Evolutionary conservation across 345 rosid genomes (phyloP), one percentile per base, ranked within the genome.

Genomic region (Carallia brachiata): DNA sequence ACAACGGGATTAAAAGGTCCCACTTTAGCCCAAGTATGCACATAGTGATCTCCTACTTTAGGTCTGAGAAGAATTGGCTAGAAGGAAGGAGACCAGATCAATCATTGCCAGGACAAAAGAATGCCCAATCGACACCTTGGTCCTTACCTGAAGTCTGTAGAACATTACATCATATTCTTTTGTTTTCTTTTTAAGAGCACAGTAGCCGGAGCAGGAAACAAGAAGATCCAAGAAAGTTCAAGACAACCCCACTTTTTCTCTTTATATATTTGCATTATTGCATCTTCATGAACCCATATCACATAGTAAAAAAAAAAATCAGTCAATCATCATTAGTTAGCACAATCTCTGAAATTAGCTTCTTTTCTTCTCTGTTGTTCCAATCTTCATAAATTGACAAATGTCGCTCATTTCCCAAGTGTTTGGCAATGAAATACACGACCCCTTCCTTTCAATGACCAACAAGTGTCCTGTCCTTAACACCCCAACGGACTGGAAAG

Each of bases 381-480:
- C 23, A 23, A 4, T 17, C 23, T 53, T 61, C 36, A 27, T n/a
- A 5, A 16, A 2, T 9, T 56, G 40, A 72, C 6, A 52, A 23
- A 85, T 79, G 89, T 77, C 86, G 36, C 71, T 81, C 32, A 62
- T 83, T 32, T 70, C 87, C 62, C 77, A 74, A 13, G 30, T 81
- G 4, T 32, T 69, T 7, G 73, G 78, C 28, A 81, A 63, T 48
- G 87, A 84, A 66, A 73, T 70, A 2, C 69, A 68, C 17, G 86
- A 86, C 63, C 88, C 86, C 8, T 84, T 86, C 67, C 85, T 87
- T 12, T 77, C 86, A 6, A 36, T 87, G 77, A 53, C 80, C 4
- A 83, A 82, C 74, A 74, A 63, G 39, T 85, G 91, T 55, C 91
- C 91, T 0, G 86, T 85, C 10, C 80, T 87, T 19, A 73, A 16